Percentiles rank a stretch among this genome's conserved stretches.
Evolutionary conservation across 2,329 filamentous ascomycete genomes (phyloP).

Genomic region (Fusarium veterinarium): DNA sequence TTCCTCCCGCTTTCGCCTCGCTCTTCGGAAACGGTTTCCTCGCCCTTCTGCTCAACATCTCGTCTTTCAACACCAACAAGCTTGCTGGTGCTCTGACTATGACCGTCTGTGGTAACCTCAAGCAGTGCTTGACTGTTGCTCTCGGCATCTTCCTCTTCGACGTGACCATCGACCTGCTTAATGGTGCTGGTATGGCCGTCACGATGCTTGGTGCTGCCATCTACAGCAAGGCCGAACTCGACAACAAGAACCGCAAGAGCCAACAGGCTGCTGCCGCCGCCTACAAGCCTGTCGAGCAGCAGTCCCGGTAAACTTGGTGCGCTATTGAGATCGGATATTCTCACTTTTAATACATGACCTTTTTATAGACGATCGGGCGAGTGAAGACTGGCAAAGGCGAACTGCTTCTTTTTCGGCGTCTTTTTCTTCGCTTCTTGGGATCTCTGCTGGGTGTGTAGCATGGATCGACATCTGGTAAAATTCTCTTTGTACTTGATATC

Average conservation of each 20-base stretch:
- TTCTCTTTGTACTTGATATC: slow-evolving; percentile 34
- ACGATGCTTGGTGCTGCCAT: slow-evolving; percentile 66
- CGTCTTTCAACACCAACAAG: slow-evolving; percentile 69
- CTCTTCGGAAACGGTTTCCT: slow-evolving; percentile 64
- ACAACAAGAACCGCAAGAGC: slow-evolving; percentile 54
- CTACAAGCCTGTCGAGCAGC: slow-evolving; percentile 54
- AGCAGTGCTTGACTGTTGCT: slow-evolving; percentile 67
- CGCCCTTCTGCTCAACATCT: slow-evolving; percentile 67
- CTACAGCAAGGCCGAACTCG: slow-evolving; percentile 68
- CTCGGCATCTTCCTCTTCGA: slow-evolving; percentile 66
- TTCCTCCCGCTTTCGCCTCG: slow-evolving; percentile 53
- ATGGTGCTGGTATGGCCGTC: slow-evolving; percentile 66
- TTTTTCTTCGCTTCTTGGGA: slow-evolving; percentile 26
- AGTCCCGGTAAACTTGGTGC: slow-evolving; percentile 34
- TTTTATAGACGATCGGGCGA: slow-evolving; percentile 41
- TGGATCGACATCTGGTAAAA: slow-evolving; percentile 19
- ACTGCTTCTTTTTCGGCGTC: slow-evolving; percentile 33
- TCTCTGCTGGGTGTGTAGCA: slow-evolving; percentile 9
- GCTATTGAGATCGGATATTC: slow-evolving; percentile 22
- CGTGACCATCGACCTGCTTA: slow-evolving; percentile 61
- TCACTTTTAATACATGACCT: slow-evolving; percentile 44
- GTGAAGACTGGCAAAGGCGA: slow-evolving; percentile 24
- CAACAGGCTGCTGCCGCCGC: slow-evolving; percentile 47
- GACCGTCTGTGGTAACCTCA: slow-evolving; percentile 69
- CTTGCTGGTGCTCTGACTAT: slow-evolving; percentile 68